Evolutionary conservation across 169 alveolate species (phyloP), one percentile per base, ranked within the genome.

Genomic region (Plasmodium gallinaceum): DNA sequence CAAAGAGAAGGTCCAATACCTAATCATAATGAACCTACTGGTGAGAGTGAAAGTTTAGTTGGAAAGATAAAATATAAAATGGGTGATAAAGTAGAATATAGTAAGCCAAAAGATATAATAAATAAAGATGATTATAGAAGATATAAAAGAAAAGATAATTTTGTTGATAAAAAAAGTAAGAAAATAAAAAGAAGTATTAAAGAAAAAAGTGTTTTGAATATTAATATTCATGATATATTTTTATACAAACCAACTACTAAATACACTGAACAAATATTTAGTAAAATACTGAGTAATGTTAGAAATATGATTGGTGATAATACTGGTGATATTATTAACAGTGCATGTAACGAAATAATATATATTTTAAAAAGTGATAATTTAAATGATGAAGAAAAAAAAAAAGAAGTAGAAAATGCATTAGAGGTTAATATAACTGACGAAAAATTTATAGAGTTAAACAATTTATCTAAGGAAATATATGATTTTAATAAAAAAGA

Each of bases 11-110:
- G 96, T 5, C 96, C 97, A 1, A 94, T 92, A 10, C 95, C 96
- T 57, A 91, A 94, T 39, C 94, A 87, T 26, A 93, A 94, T 88
- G 99, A 94, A 88, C 98, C 99, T 10, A 96, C 99, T 9, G 99
- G 99, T 0, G 99, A 98, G 88, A 99, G 99, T 32, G 99, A 98
- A 92, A 93, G 99, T 37, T 94, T 98, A 66, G 98, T 90, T 7
- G 98, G 98, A 16, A 94, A 96, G 60, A 86, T 95, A 39, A 93
- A 96, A 72, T 93, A 95, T 91, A 92, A 91, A 43, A 98, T 98
- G 99, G 99, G 99, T 2, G 99, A 97, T 76, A 95, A 95, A 62
- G 99, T 97, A 4, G 92, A 93, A 60, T 86, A 88, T 52, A 12
- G 22, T 8, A 80, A 87, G 46, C 90, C 93, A 18, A 68, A 76